Conservation (phyloP, 2,329 filamentous ascomycete species). For the Talaromyces funiculosus region DNA sequence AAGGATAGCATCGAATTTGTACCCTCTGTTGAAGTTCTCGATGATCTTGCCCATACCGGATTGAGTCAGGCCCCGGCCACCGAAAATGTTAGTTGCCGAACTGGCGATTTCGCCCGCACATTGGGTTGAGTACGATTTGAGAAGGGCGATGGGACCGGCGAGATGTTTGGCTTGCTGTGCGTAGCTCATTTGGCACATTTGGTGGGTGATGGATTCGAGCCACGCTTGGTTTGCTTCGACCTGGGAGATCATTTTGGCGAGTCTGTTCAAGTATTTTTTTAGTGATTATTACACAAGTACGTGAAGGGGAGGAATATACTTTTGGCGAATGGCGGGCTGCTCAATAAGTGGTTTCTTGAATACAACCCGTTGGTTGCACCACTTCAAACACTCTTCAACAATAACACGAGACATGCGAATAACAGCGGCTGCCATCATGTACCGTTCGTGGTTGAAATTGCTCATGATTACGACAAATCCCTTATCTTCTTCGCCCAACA, state of each 20-base stretch:
- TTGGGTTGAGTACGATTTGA: conserved; percentile 73
- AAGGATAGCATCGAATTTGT: conserved; percentile 74
- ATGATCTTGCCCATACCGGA: conserved; percentile 76
- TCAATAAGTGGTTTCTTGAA: conserved; percentile 77
- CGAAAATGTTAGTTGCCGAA: conserved; percentile 79
- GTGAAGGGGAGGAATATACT: conserved; percentile 46
- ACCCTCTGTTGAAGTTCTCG: conserved; percentile 77
- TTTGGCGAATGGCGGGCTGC: conserved; percentile 74
- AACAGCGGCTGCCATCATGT: conserved; percentile 65
- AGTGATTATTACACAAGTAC: background rate
- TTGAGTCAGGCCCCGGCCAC: conserved; percentile 73
- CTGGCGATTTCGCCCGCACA: conserved; percentile 78
- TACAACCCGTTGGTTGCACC: conserved; percentile 79
- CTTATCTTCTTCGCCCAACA: conserved; percentile 77
- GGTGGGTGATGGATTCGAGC: conserved; percentile 78
- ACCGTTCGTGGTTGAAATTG: conserved; percentile 87
- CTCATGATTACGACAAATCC: conserved; percentile 77
- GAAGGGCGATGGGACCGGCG: conserved; percentile 72
- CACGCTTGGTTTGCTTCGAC: conserved; percentile 78
- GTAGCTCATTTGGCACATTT: conserved; percentile 83
- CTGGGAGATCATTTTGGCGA: conserved; percentile 81
- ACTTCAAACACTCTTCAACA: conserved; percentile 80
- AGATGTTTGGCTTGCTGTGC: conserved; percentile 67
- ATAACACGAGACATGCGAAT: conserved; percentile 62
- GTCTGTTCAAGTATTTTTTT: conserved; percentile 37